Percentiles rank a stretch among this genome's conserved stretches.
phyloP scores from a whole-genome alignment of 179 eudicot species.

The Vitellaria paradoxa region DNA sequence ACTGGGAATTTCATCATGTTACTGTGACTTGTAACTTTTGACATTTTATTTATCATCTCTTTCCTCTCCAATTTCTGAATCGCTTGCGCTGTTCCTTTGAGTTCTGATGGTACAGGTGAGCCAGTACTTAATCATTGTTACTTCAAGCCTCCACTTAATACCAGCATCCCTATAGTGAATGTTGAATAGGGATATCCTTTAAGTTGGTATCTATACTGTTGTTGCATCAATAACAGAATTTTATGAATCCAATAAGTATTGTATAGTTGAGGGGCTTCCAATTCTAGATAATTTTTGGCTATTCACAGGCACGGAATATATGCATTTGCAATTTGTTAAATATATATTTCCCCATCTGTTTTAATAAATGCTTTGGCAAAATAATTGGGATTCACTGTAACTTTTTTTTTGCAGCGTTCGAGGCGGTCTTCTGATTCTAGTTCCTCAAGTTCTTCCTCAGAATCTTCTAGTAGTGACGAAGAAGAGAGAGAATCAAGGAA shows the following conservation, averaged over 20 bases:
- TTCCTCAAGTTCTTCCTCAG: constrained; percentile 78
- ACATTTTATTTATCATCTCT: too few relatives aligned
- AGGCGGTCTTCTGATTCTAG: constrained; percentile 73
- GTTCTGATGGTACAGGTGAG: neutral
- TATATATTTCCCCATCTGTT: neutral
- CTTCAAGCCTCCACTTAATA: neutral
- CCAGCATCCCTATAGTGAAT: neutral
- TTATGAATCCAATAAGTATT: neutral
- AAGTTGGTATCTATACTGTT: neutral
- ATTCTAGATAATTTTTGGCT: neutral
- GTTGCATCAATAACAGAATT: neutral
- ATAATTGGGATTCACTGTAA: neutral
- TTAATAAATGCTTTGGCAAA: neutral
- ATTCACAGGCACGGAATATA: neutral
- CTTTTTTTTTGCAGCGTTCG: constrained; percentile 48
- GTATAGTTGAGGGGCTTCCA: neutral
- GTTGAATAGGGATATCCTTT: neutral
- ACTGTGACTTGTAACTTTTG: too few relatives aligned
- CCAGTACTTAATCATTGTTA: neutral
- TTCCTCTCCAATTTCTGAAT: too few relatives aligned
- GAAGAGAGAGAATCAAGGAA: constrained; percentile 73
- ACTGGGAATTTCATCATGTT: neutral
- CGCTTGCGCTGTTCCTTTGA: neutral
- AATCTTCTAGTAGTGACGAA: constrained; percentile 79
- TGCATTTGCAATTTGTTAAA: neutral